Evolutionary conservation across 768 basidiomycete species (phyloP).

Genomic region (Mycena indigotica): DNA sequence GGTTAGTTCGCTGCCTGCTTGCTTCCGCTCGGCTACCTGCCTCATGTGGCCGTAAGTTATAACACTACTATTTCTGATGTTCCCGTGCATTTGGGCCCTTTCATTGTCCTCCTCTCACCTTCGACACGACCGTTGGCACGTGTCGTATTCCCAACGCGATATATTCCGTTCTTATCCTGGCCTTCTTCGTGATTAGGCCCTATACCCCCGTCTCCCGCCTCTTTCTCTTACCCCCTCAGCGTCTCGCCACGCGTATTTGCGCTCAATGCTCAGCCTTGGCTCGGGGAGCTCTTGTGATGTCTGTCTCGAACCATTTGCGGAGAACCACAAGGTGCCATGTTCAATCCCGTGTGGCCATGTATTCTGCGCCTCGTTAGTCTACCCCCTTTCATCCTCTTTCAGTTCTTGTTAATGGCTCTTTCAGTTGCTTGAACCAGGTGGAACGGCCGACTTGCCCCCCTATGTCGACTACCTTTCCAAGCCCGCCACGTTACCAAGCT

Average conservation of each 20-base stretch:
- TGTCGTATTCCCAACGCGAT: constrained; percentile 22
- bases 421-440: constrained; percentile 59
- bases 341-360: constrained; percentile 73
- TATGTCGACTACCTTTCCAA: constrained; percentile 62
- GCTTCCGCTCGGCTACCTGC: constrained; percentile 20
- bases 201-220: constrained; percentile 23
- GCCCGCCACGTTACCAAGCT: constrained; percentile 51
- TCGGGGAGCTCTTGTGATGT: constrained; percentile 73
- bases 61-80: constrained; percentile 22
- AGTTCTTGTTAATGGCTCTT: constrained; percentile 5
- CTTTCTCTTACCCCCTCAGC: constrained; percentile 30
- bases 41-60: constrained; percentile 24
- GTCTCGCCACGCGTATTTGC: constrained; percentile 24
- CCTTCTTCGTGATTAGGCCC: neutral
- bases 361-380: constrained; percentile 52
- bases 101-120: constrained; percentile 20
- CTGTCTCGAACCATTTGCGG: constrained; percentile 66
- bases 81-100: constrained; percentile 7
- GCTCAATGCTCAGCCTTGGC: constrained; percentile 63
- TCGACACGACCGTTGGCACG: constrained; percentile 12
- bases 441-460: constrained; percentile 55
- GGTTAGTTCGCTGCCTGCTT: constrained; percentile 2
- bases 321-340: constrained; percentile 57
- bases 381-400: constrained; percentile 3
- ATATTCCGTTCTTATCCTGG: constrained; percentile 27